These are phyloP conservation scores for Pseudocercospora macadamiae DNA, from an alignment of 2,329 filamentous ascomycete genomes.

Conservation along the genomic window DNA sequence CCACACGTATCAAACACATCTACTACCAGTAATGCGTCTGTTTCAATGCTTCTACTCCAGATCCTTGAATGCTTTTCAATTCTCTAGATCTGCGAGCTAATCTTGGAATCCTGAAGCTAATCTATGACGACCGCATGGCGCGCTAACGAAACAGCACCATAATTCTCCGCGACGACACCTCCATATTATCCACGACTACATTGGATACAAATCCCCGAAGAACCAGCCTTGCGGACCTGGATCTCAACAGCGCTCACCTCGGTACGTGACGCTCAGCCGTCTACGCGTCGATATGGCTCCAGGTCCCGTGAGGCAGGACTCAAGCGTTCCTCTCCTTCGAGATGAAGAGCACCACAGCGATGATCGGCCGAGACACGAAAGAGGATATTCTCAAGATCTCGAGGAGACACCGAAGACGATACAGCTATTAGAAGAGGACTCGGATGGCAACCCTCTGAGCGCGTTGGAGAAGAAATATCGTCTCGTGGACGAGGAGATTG, in stretches of 20 bases:
- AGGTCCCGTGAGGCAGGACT: conserved; percentile 1
- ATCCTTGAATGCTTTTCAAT: too few species aligned
- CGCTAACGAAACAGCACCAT: background rate
- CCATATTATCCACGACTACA: background rate
- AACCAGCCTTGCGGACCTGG: too few species aligned
- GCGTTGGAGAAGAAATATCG: conserved; percentile 50
- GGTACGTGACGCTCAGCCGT: too few species aligned
- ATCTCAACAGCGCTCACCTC: too few species aligned
- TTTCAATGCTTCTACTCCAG: too few species aligned
- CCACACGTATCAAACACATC: too few species aligned
- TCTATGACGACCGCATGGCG: background rate
- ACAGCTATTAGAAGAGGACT: conserved; percentile 9
- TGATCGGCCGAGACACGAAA: background rate
- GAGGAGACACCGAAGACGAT: background rate
- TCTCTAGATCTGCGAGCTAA: background rate
- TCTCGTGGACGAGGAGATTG: conserved; percentile 53
- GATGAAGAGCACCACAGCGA: conserved; percentile 2
- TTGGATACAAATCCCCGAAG: too few species aligned
- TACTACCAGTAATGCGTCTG: too few species aligned
- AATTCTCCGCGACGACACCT: background rate
- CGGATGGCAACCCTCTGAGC: conserved; percentile 25
- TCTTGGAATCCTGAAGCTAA: background rate
- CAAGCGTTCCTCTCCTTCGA: background rate
- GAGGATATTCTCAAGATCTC: conserved; percentile 1
- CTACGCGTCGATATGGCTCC: conserved; percentile 5